Percentiles rank a stretch among this genome's conserved stretches.
These are phyloP conservation scores for Candolleomyces eurysporus DNA, from an alignment of 768 basidiomycete genomes.

Conservation along the genomic window DNA sequence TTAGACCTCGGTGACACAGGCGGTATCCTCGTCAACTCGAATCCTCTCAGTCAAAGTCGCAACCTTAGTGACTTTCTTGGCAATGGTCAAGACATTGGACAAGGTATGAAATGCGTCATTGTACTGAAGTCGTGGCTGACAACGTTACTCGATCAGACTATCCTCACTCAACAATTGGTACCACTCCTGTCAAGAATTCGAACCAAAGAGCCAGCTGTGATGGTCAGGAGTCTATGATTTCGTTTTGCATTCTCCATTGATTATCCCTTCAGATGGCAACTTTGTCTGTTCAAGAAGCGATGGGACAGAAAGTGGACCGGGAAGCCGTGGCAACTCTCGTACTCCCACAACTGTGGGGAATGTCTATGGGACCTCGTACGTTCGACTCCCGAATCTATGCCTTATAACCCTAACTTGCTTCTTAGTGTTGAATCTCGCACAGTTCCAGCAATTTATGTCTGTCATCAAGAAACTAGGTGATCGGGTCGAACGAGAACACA, in stretches of 20 bases:
- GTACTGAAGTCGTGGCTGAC: not conserved
- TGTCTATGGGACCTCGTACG: slow-evolving; percentile 94
- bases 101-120: slow-evolving; percentile 46
- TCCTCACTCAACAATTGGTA: slow-evolving; percentile 92
- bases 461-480: slow-evolving; percentile 76
- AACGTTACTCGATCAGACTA: slow-evolving; percentile 44
- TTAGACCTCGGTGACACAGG: slow-evolving; percentile 36
- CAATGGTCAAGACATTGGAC: slow-evolving; percentile 88
- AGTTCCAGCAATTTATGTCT: slow-evolving; percentile 92
- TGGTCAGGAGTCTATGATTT: slow-evolving; percentile 47
- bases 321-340: slow-evolving; percentile 90
- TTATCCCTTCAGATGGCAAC: slow-evolving; percentile 68
- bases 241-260: not conserved
- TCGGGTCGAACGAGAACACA: slow-evolving; percentile 90
- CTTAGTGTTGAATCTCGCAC: slow-evolving; percentile 73
- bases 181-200: slow-evolving; percentile 92
- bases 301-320: slow-evolving; percentile 92
- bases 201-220: slow-evolving; percentile 94
- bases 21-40: slow-evolving; percentile 91
- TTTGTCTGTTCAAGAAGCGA: slow-evolving; percentile 87
- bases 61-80: slow-evolving; percentile 76
- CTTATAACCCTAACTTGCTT: not conserved
- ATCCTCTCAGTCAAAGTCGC: slow-evolving; percentile 90
- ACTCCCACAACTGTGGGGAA: slow-evolving; percentile 90
- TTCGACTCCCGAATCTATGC: slow-evolving; percentile 11